Evolutionary conservation across 768 basidiomycete species (phyloP), one percentile per base, ranked within the genome.

Genomic region (Mycena metata): DNA sequence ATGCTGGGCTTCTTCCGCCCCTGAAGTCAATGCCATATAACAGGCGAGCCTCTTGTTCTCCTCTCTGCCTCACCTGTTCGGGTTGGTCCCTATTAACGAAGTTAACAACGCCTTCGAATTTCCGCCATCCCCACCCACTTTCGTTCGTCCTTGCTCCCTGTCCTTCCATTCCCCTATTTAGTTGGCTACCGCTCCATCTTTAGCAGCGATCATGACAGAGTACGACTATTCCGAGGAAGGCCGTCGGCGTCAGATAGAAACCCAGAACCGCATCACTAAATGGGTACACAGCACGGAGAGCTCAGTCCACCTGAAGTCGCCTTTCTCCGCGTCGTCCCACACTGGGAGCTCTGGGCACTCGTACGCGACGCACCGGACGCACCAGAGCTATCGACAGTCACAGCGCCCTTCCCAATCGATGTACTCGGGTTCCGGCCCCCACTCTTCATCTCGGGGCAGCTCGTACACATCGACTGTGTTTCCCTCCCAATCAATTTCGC

Each of bases 221-320:
- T 65, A 58, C 55, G 64, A 65, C 47, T 58, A 58, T 30, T 65
- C 64, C 12, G 36, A 36, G 26, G 64, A 65, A 42, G 64, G 41
- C 36, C 64, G 55, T 23, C 30, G 23, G 47, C 64, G 64, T 23
- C 58, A 41, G 19, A 49, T 57, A 9, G 64, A 55, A 17, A 65
- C 64, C 15, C 64, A 65, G 49, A 49, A 58, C 24, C 55, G 64
- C 24, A 58, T 65, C 39, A 35, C 55, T 8, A 30, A 41, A 1
- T 65, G 64, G 64, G 64, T 47, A 2, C 23, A 49, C 45, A 10
- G 9, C 3, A 64, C 64, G 39, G 23, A 39, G 39, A 65, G 56
- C 21, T 5, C 26, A n/a, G n/a, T 56, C 8, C 24, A 30, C 26
- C 49, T 51, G 47, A 17, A 9, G 41, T 49, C 46, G 8, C 56